Base-by-base conservation (phyloP, 2,329 filamentous ascomycete genomes). In the Albophoma yamanashiensis region DNA sequence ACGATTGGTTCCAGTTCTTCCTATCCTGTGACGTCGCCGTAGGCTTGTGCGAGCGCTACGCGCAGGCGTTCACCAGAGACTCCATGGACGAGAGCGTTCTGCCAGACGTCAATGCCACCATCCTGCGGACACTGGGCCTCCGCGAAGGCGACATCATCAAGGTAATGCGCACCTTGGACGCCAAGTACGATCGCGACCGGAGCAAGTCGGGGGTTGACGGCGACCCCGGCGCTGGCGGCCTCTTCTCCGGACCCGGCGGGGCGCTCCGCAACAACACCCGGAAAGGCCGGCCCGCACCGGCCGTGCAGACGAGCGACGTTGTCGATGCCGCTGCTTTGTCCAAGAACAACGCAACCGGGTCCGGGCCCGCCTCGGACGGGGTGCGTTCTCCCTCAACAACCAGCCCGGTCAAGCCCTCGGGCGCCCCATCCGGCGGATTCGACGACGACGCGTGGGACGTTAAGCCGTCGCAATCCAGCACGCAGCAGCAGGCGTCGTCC, bases 1-100 rank as follows among this genome's bases (percentile, higher is more conserved):
- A 97, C 71, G 94, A 99, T 72, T 99, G 94, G 94, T 99, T 99
- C 69, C 92, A 97, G 71, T 97, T 99, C 77, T 99, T 99, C 80
- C 78, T 99, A 47, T 86, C 87, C 64, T 95, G 92, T 71, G 93
- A 96, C 55, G 91, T 97, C 67, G 89, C 92, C 53, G 90, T 93
- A 56, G 91, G 95, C 61, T 87, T 96, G 55, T 99, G 94, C 74
- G 93, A 97, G 75, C 85, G 94, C 59, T 99, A 99, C 70, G 88
- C 92, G 1, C 89, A 92, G 69, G 91, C 91, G 2, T 99, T 99
- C 70, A 74, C 84, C 56, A 88, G 88, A 69, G 94, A 99, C 70
- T 94, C 92, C 31, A 97, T 99, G 91, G 92, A 96, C 65, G 92
- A 97, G 73, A 92, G 90, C 63, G 87, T 96, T 45, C 76, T 97